Base-by-base conservation (phyloP, 1,284 basidiomycete species). In the Irpex sp. region DNA sequence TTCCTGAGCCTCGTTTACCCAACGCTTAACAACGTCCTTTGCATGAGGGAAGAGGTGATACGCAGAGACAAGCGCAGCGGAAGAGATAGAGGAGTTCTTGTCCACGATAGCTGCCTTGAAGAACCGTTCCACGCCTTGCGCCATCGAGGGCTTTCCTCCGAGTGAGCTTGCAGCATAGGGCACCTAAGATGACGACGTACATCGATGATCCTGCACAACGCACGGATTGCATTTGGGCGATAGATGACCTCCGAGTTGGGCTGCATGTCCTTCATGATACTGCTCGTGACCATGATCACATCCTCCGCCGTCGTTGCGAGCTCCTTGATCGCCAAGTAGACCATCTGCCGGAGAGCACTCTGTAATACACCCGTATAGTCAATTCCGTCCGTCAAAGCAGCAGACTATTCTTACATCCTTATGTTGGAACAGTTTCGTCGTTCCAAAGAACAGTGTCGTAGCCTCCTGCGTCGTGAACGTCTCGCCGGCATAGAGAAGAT, bases 221-320 rank as follows among this genome's bases (percentile, higher is more conserved):
- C 96, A 70, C 97, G 89, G 69, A 99, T 99, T 37, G 97, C 93
- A 76, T 99, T 99, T 48, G 97, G 94, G 64, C 97, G 86, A 79
- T 99, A 99, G 69, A 99, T 96, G 73, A 98, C 97, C 76, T 99
- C 97, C 59, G 96, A 92, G 76, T 98, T 98, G 59, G 96, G 93
- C 75, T 99, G 97, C 94, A 99, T 99, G 75, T 99, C 97, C 83
- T 99, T 99, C 96, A 98, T 98, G 78, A 99, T 99, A 74, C 96
- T 98, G 73, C 93, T 95, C 5, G 97, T 99, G 70, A 98, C 96
- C 96, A 99, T 99, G 73, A 99, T 98, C 47, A 98, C 94, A 82
- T 99, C 97, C 78, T 99, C 95, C 17, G 97, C 95, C n/a, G 93
- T 92, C 52, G 88, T 90, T 36, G 95, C 92, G 17, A 99, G 86